These are phyloP conservation scores for Dendrothele bispora DNA, from an alignment of 768 basidiomycete species.

Conservation along the genomic window DNA sequence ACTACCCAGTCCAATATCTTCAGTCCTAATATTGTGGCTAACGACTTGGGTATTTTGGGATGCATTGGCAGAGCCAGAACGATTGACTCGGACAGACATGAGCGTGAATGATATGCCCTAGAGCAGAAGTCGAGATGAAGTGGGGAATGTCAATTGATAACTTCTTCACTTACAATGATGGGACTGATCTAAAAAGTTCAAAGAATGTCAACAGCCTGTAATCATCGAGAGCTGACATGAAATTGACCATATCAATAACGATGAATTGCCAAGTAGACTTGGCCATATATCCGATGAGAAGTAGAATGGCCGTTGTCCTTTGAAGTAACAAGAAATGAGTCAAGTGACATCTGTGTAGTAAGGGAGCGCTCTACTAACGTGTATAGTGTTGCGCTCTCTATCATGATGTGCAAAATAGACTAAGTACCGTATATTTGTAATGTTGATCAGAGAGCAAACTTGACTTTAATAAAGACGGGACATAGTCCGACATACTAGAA, in stretches of 20 bases:
- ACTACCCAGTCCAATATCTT: too few species aligned
- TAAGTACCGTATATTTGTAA: background rate
- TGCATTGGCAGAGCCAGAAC: too few species aligned
- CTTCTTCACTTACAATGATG: constrained; percentile 1
- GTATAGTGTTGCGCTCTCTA: constrained; percentile 2
- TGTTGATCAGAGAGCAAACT: background rate
- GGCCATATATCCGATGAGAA: constrained; percentile 1
- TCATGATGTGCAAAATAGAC: constrained; percentile 1
- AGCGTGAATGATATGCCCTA: constrained; percentile 5
- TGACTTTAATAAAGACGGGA: too few species aligned
- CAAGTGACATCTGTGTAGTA: too few species aligned
- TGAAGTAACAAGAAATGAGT: background rate
- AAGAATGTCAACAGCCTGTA: background rate
- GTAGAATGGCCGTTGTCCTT: background rate
- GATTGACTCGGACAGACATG: constrained; percentile 4
- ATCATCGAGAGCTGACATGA: background rate
- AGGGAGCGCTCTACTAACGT: background rate
- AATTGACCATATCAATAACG: background rate
- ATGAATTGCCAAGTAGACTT: constrained; percentile 2
- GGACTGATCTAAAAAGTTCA: constrained; percentile 2
- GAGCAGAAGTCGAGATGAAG: background rate
- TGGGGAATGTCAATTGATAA: background rate
- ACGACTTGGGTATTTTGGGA: too few species aligned
- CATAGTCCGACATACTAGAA: background rate
- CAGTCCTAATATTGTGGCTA: too few species aligned